A percentile compares a stretch with the other conserved stretches of the same genome.
Conservation (phyloP, 768 basidiomycete species). For the Thelephora aurantiotincta region DNA sequence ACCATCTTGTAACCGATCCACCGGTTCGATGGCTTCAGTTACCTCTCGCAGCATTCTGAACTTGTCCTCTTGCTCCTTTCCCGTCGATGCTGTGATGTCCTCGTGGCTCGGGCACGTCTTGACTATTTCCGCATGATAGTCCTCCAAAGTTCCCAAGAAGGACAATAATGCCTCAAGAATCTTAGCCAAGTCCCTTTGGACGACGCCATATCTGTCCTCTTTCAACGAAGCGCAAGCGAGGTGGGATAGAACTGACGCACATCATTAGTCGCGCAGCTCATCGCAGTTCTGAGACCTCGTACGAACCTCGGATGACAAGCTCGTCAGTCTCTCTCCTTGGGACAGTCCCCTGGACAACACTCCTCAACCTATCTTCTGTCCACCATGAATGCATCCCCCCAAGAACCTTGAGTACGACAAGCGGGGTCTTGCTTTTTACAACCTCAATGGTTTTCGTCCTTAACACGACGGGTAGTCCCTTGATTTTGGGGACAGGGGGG, state of each 20-base stretch:
- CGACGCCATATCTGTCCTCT: slow-evolving; percentile 73
- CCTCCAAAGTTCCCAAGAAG: slow-evolving; percentile 54
- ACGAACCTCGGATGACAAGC: not conserved
- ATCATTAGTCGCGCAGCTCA: not conserved
- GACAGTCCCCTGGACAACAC: slow-evolving; percentile 9
- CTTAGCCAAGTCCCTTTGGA: slow-evolving; percentile 75
- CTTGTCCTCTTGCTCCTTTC: slow-evolving; percentile 22
- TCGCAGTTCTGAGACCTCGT: not conserved
- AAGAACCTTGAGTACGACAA: slow-evolving; percentile 14
- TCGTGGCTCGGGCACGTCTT: slow-evolving; percentile 9
- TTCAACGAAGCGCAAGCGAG: slow-evolving; percentile 58
- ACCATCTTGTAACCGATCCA: slow-evolving; percentile 49
- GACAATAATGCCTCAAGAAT: slow-evolving; percentile 64
- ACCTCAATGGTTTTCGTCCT: slow-evolving; percentile 14
- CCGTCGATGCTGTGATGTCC: not conserved
- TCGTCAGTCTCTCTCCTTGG: not conserved
- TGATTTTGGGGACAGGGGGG: slow-evolving; percentile 4
- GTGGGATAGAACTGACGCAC: slow-evolving; percentile 41
- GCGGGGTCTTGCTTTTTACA: slow-evolving; percentile 18
- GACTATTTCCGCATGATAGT: slow-evolving; percentile 38
- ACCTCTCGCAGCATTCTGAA: slow-evolving; percentile 34
- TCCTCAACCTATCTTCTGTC: slow-evolving; percentile 37
- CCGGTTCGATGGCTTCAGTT: slow-evolving; percentile 36
- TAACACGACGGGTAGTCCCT: slow-evolving; percentile 11
- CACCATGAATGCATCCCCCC: slow-evolving; percentile 34